Evolutionary conservation across 208 protist species (phyloP).

Genomic region (Crithidia mellificae): DNA sequence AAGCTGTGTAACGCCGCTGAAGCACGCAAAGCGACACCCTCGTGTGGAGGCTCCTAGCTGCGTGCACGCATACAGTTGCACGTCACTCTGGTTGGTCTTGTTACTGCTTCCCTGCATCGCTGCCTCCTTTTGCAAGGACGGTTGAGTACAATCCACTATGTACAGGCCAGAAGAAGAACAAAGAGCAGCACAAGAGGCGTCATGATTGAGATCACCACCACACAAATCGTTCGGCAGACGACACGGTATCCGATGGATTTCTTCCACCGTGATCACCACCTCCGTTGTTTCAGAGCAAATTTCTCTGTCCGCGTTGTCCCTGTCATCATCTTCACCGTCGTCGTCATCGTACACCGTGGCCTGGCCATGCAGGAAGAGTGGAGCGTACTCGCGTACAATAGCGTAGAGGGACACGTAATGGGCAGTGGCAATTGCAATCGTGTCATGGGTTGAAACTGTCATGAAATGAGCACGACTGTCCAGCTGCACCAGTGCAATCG

Average conservation of each 20-base stretch:
- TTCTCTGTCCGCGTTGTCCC: background rate
- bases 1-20: constrained; percentile 14
- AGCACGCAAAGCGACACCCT: constrained; percentile 22
- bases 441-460: constrained; percentile 6
- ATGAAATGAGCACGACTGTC: constrained; percentile 17
- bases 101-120: no score
- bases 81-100: background rate
- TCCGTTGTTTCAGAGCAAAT: no score
- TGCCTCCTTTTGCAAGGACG: background rate
- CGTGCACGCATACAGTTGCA: constrained; percentile 4
- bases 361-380: constrained; percentile 19
- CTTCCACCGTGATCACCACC: constrained; percentile 7
- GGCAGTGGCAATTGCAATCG: constrained; percentile 2
- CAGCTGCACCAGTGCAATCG: constrained; percentile 20
- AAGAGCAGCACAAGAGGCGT: constrained; percentile 10
- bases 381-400: background rate
- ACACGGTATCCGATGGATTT: constrained; percentile 15
- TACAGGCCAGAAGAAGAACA: constrained; percentile 12
- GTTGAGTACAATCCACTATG: constrained; percentile 1
- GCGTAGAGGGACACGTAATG: constrained; percentile 5
- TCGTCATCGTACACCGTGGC: no score
- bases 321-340: background rate
- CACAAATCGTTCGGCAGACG: constrained; percentile 2
- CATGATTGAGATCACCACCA: constrained; percentile 11
- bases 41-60: constrained; percentile 20